Percentiles rank a stretch among this genome's conserved stretches.
These are phyloP conservation scores for Didymella exigua DNA, from an alignment of 2,329 filamentous ascomycete species.

Conservation along the genomic window DNA sequence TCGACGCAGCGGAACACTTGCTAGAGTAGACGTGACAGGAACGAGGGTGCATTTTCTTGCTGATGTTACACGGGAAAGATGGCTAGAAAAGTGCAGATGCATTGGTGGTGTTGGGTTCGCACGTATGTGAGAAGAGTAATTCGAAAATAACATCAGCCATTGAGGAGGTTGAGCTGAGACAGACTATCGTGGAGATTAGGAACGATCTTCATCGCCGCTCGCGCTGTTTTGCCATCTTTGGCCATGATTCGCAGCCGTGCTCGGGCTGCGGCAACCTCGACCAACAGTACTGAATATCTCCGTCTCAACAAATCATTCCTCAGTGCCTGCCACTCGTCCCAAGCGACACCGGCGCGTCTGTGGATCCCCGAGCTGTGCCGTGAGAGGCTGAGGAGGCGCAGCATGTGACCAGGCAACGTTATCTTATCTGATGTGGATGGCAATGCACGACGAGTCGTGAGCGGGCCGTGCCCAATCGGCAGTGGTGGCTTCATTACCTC, in stretches of 20 bases:
- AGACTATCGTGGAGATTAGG: neutral
- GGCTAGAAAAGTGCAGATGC: neutral
- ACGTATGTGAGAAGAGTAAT: neutral
- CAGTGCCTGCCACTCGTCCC: neutral
- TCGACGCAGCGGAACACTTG: neutral
- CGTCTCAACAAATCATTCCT: too few species aligned
- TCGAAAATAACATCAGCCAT: neutral
- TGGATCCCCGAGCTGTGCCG: neutral
- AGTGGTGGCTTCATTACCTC: constrained; percentile 19
- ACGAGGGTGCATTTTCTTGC: neutral
- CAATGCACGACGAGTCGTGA: neutral
- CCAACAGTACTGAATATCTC: too few species aligned
- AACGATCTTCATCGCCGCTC: neutral
- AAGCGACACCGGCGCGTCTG: neutral
- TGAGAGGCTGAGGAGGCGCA: neutral
- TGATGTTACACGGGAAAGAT: neutral
- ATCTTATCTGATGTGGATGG: constrained; percentile 24
- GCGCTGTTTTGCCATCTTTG: constrained; percentile 2
- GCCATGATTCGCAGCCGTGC: neutral
- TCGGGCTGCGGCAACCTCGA: neutral
- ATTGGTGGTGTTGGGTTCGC: neutral
- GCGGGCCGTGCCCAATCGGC: constrained; percentile 1
- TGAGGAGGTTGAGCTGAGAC: neutral
- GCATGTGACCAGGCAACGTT: constrained; percentile 11
- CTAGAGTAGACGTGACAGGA: neutral